Evolutionary conservation across 1,139 yeast genomes (phyloP).

Genomic region (Meyerozyma carpophila): DNA sequence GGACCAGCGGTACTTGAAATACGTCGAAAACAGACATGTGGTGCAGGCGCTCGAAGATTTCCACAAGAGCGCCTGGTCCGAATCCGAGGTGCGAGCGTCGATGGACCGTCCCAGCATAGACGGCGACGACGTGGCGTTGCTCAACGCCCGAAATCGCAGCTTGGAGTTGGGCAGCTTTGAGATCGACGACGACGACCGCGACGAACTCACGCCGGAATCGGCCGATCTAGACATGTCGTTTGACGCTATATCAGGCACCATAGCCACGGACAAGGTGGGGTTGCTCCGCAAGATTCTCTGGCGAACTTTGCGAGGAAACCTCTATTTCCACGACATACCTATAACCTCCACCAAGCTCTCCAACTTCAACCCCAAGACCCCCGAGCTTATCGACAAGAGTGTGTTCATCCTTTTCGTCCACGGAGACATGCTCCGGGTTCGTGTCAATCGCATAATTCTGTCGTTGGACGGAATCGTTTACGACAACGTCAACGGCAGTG

Average conservation of each 20-base stretch:
- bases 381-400: constrained; percentile 53
- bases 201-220: constrained; percentile 9
- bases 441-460: constrained; percentile 72
- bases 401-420: constrained; percentile 86
- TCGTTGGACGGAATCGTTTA: constrained; percentile 79
- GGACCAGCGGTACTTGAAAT: constrained; percentile 15
- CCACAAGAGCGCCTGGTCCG: constrained; percentile 11
- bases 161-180: constrained; percentile 21
- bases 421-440: constrained; percentile 64
- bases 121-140: constrained; percentile 31
- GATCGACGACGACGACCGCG: background rate
- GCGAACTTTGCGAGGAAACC: constrained; percentile 52
- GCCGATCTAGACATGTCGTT: constrained; percentile 41
- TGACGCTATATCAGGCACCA: constrained; percentile 48
- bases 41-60: constrained; percentile 26
- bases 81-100: constrained; percentile 3
- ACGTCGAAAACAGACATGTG: constrained; percentile 33
- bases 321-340: constrained; percentile 45
- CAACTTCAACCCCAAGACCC: constrained; percentile 32
- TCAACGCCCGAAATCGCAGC: constrained; percentile 19
- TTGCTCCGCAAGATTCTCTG: constrained; percentile 47
- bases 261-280: constrained; percentile 39
- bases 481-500: constrained; percentile 55
- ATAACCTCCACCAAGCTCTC: constrained; percentile 33
- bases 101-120: constrained; percentile 18